These are phyloP conservation scores for Boechera retrofracta DNA, from an alignment of 345 rosid genomes.

Conservation along the genomic window DNA sequence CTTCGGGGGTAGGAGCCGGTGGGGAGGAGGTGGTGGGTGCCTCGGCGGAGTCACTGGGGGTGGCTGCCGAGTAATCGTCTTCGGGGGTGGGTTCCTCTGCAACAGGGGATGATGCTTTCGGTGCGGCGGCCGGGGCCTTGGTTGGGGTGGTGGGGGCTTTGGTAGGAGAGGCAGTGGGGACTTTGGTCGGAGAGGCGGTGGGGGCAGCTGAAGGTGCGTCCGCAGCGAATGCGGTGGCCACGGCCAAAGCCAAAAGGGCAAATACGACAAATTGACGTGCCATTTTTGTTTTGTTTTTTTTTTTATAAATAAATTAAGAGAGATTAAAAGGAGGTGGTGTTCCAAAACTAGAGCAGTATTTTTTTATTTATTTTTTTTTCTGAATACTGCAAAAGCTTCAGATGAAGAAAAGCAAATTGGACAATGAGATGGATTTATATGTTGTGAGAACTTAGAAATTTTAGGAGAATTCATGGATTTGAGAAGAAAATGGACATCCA, in stretches of 20 bases:
- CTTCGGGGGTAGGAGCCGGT: neutral
- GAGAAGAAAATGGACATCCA: conserved; percentile 36
- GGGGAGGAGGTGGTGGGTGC: conserved; percentile 38
- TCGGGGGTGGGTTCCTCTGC: conserved; percentile 41
- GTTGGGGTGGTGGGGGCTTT: conserved; percentile 28
- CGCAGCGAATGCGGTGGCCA: conserved; percentile 42
- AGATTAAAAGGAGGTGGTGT: conserved; percentile 23
- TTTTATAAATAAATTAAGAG: neutral
- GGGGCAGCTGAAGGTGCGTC: conserved; percentile 44
- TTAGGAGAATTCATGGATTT: conserved; percentile 13
- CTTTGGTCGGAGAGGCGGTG: neutral
- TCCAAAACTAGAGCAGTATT: conserved; percentile 46
- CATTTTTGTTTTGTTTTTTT: too few species aligned
- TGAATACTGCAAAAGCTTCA: conserved; percentile 43
- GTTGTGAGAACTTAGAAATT: neutral
- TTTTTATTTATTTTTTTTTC: neutral
- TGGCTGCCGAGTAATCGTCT: conserved; percentile 40
- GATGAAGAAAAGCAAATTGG: conserved; percentile 26
- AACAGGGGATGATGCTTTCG: conserved; percentile 39
- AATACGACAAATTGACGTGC: conserved; percentile 39
- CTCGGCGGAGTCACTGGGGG: conserved; percentile 32
- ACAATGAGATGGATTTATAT: conserved; percentile 20
- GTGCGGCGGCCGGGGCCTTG: conserved; percentile 37
- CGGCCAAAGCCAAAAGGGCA: conserved; percentile 38
- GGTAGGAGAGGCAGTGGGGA: conserved; percentile 6